Conservation (phyloP, 192 early-diverging fungal genomes). For the Coemansia pectinata region DNA sequence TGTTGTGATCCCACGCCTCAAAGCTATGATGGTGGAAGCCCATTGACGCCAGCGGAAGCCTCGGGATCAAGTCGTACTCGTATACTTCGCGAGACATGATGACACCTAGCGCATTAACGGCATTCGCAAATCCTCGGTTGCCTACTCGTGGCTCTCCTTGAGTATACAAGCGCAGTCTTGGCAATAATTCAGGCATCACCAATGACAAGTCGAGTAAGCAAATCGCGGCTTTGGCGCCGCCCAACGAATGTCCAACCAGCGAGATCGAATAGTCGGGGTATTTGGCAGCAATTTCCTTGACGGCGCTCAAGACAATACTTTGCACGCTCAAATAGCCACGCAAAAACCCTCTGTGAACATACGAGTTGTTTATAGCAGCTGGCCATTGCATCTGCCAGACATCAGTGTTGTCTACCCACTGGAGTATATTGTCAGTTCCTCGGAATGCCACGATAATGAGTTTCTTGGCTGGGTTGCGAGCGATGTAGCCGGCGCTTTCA, state of each 20-base stretch:
- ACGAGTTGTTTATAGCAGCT: conserved; percentile 16
- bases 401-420: conserved; percentile 43
- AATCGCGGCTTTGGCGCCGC: conserved; percentile 44
- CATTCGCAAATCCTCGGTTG: conserved; percentile 36
- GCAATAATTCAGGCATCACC: conserved; percentile 12
- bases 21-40: conserved; percentile 38
- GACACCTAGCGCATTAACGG: conserved; percentile 22
- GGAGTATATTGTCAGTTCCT: conserved; percentile 35
- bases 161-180: conserved; percentile 27
- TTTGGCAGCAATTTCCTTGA: conserved; percentile 10
- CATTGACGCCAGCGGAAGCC: conserved; percentile 22
- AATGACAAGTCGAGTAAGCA: conserved; percentile 32
- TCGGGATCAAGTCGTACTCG: conserved; percentile 39
- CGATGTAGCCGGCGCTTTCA: conserved; percentile 43
- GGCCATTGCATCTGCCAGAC: conserved; percentile 33
- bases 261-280: conserved; percentile 44
- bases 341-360: conserved; percentile 51
- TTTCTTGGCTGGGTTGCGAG: conserved; percentile 26
- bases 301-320: conserved; percentile 10
- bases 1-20: conserved; percentile 45
- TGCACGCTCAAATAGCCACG: conserved; percentile 32
- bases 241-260: conserved; percentile 48
- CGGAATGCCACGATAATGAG: conserved; percentile 43
- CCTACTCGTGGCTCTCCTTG: conserved; percentile 53
- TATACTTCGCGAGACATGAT: conserved; percentile 40